phyloP scores from a whole-genome alignment of 2,329 filamentous ascomycete species.

The Talaromyces pinophilus region DNA sequence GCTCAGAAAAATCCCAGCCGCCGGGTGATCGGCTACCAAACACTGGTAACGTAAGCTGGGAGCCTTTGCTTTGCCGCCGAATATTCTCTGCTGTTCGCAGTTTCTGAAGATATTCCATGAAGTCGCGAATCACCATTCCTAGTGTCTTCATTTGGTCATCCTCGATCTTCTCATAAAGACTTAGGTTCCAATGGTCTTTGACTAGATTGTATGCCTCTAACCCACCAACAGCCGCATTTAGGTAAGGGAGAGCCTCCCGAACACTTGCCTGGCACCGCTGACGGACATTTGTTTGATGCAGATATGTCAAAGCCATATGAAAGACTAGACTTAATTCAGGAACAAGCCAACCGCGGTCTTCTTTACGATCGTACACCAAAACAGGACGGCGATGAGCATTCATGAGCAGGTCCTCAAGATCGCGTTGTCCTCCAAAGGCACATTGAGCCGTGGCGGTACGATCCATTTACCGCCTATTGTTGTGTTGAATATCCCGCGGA shows the following conservation, averaged over 20 bases:
- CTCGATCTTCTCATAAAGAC: not conserved
- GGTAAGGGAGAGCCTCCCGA: not conserved
- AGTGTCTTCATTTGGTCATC: not conserved
- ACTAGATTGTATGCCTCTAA: not conserved
- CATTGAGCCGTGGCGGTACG: not conserved
- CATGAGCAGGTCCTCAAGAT: not conserved
- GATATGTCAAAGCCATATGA: not conserved
- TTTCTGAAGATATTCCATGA: not conserved
- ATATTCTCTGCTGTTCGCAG: not conserved
- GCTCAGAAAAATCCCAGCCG: not conserved
- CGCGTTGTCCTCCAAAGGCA: not conserved
- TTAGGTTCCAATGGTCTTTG: not conserved
- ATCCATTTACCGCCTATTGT: not conserved
- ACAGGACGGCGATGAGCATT: not conserved
- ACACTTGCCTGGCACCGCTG: not conserved
- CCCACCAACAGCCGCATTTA: not conserved
- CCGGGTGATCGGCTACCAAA: not conserved
- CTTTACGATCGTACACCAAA: not conserved
- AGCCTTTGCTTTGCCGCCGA: not conserved
- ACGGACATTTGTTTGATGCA: not conserved
- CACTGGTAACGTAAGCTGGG: not conserved
- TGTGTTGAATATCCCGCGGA: not conserved
- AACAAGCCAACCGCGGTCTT: constrained; percentile 5
- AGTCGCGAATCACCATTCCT: not conserved
- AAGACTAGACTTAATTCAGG: not conserved